Percentiles rank a stretch among this genome's conserved stretches.
Evolutionary conservation across 352 stramenopile genomes (phyloP).

Genomic region (Thalassiosira exigua): DNA sequence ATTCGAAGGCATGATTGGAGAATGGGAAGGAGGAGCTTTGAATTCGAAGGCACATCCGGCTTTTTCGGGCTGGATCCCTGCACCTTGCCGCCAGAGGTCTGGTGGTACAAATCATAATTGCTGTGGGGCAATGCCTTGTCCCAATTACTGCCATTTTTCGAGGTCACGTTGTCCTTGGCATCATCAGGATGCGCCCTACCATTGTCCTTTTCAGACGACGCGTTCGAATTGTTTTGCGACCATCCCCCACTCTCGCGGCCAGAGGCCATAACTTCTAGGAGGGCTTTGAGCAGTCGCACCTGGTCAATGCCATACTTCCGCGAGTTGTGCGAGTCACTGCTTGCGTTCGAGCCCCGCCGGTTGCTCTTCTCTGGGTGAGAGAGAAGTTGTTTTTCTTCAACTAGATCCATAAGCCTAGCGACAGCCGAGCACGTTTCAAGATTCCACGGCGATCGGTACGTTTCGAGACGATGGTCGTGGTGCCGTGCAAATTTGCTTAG

Average conservation of each 20-base stretch:
- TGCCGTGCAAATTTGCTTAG: slow-evolving; percentile 75
- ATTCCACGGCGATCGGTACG: slow-evolving; percentile 66
- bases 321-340: slow-evolving; percentile 4
- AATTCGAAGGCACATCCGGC: slow-evolving; percentile 38
- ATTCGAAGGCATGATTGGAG: slow-evolving; percentile 77
- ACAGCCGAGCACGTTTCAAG: slow-evolving; percentile 73
- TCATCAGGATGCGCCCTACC: background rate
- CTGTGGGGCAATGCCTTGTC: slow-evolving; percentile 38
- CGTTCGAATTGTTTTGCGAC: slow-evolving; percentile 58
- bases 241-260: slow-evolving; percentile 82
- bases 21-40: slow-evolving; percentile 82
- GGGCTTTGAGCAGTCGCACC: slow-evolving; percentile 68
- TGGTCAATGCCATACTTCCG: slow-evolving; percentile 75
- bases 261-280: slow-evolving; percentile 78
- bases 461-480: slow-evolving; percentile 71
- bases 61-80: slow-evolving; percentile 22
- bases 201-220: background rate
- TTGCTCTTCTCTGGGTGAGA: slow-evolving; percentile 29
- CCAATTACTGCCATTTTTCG: slow-evolving; percentile 10
- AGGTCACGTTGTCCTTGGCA: slow-evolving; percentile 8
- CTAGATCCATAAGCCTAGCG: slow-evolving; percentile 76
- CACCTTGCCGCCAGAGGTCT: slow-evolving; percentile 17
- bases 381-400: slow-evolving; percentile 84
- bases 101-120: slow-evolving; percentile 60
- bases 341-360: slow-evolving; percentile 17